These are phyloP conservation scores for Chaetothyriales sp. DNA, from an alignment of 2,329 filamentous ascomycete genomes.

Conservation along the genomic window DNA sequence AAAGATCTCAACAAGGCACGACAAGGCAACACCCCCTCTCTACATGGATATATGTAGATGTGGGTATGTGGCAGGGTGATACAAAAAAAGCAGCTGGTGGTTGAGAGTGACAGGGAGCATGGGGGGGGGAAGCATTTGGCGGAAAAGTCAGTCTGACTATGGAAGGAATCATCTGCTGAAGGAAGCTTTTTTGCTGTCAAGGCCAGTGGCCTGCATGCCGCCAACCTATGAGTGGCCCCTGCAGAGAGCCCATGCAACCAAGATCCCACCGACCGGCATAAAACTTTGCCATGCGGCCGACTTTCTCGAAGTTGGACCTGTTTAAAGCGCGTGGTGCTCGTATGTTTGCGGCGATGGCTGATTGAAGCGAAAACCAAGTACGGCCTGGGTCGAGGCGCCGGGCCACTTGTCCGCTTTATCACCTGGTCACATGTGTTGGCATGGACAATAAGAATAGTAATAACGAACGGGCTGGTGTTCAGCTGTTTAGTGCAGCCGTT, in stretches of 20 bases:
- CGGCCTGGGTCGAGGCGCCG: not conserved
- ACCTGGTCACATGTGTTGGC: not conserved
- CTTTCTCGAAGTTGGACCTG: not conserved
- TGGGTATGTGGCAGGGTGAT: too few relatives aligned
- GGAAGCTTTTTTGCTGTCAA: not conserved
- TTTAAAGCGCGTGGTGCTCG: not conserved
- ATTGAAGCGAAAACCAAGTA: not conserved
- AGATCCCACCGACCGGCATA: not conserved
- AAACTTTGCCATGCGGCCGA: not conserved
- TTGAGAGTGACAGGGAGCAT: not conserved
- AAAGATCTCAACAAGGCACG: too few relatives aligned
- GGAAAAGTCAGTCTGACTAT: not conserved
- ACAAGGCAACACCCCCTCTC: too few relatives aligned
- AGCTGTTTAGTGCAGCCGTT: not conserved
- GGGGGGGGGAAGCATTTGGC: not conserved
- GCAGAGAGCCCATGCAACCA: not conserved
- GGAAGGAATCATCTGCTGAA: not conserved
- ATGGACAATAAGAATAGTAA: not conserved
- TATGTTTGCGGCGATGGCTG: too few relatives aligned
- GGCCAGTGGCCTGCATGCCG: not conserved
- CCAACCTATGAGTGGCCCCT: not conserved
- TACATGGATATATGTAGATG: too few relatives aligned
- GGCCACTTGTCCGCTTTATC: not conserved
- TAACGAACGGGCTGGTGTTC: not conserved
- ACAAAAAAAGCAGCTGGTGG: too few relatives aligned